Conservation (phyloP, 768 basidiomycete species). For the Peribolospora baueri region DNA sequence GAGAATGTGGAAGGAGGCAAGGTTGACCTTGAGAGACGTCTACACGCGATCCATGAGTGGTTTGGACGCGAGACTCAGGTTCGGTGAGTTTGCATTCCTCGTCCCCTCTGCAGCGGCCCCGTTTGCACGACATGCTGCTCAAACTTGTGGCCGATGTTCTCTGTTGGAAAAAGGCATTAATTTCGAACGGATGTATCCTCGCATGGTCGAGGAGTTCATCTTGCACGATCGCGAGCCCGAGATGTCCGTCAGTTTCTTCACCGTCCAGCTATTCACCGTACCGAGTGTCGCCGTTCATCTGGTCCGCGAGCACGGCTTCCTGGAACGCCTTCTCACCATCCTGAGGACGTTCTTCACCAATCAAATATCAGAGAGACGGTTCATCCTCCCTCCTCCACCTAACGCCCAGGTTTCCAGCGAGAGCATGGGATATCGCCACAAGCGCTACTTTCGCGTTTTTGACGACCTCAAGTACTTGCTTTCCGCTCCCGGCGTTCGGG, state of each 20-base stretch:
- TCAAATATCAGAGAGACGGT: slow-evolving; percentile 24
- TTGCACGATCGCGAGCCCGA: slow-evolving; percentile 84
- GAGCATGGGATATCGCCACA: slow-evolving; percentile 24
- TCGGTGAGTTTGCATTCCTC: slow-evolving; percentile 32
- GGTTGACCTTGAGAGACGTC: slow-evolving; percentile 16
- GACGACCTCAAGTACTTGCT: slow-evolving; percentile 41
- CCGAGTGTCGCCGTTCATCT: slow-evolving; percentile 63
- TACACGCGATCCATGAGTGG: slow-evolving; percentile 11
- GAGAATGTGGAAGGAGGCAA: slow-evolving; percentile 18
- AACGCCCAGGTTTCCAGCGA: too few relatives aligned
- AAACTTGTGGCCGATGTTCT: slow-evolving; percentile 1
- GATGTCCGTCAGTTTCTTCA: slow-evolving; percentile 80
- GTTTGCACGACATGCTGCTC: neutral
- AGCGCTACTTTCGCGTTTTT: slow-evolving; percentile 87
- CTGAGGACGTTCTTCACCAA: slow-evolving; percentile 83
- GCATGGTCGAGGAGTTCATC: slow-evolving; percentile 71
- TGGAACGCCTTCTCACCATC: slow-evolving; percentile 52
- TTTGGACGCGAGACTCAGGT: slow-evolving; percentile 31
- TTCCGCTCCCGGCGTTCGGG: slow-evolving; percentile 37
- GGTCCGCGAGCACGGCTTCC: slow-evolving; percentile 44
- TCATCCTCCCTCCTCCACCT: too few relatives aligned
- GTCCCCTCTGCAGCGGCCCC: neutral
- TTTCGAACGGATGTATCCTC: slow-evolving; percentile 62
- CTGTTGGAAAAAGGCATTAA: slow-evolving; percentile 34
- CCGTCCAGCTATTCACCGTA: slow-evolving; percentile 75